These are phyloP conservation scores for Hypoxylon trugodes DNA, from an alignment of 495 filamentous ascomycete genomes.

Conservation along the genomic window DNA sequence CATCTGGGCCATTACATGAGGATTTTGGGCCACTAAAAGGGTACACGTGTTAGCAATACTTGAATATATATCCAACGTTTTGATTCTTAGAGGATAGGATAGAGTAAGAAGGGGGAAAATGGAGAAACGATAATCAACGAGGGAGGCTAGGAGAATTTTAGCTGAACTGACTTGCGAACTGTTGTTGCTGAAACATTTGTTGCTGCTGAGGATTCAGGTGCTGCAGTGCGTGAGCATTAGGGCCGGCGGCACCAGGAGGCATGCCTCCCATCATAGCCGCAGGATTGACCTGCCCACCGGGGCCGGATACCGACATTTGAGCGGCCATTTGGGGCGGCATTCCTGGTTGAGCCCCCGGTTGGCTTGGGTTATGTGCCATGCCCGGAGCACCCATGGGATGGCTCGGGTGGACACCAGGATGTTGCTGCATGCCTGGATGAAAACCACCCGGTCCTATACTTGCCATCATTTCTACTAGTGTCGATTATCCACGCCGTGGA, in stretches of 20 bases:
- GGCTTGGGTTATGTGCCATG: slow-evolving; percentile 68
- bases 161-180: slow-evolving; percentile 34
- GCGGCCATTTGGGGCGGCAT: slow-evolving; percentile 77
- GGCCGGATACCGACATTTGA: slow-evolving; percentile 85
- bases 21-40: slow-evolving; percentile 57
- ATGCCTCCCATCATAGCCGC: slow-evolving; percentile 80
- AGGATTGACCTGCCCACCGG: slow-evolving; percentile 81
- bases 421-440: slow-evolving; percentile 77
- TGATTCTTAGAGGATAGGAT: background rate
- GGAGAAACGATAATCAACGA: too few relatives aligned
- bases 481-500: slow-evolving; percentile 62
- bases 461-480: slow-evolving; percentile 66
- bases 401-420: slow-evolving; percentile 75
- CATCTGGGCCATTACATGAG: slow-evolving; percentile 57
- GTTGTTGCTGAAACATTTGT: slow-evolving; percentile 68
- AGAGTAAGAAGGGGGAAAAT: too few relatives aligned
- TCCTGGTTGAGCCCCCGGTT: slow-evolving; percentile 70
- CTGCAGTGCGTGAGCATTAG: slow-evolving; percentile 79
- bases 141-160: background rate
- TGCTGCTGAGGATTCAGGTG: slow-evolving; percentile 74
- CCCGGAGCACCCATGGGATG: slow-evolving; percentile 73
- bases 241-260: slow-evolving; percentile 74
- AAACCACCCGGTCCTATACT: slow-evolving; percentile 72
- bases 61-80: background rate
- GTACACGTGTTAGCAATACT: slow-evolving; percentile 19